Base-by-base conservation (phyloP, 192 early-diverging fungal genomes). In the Linnemannia zychae region DNA sequence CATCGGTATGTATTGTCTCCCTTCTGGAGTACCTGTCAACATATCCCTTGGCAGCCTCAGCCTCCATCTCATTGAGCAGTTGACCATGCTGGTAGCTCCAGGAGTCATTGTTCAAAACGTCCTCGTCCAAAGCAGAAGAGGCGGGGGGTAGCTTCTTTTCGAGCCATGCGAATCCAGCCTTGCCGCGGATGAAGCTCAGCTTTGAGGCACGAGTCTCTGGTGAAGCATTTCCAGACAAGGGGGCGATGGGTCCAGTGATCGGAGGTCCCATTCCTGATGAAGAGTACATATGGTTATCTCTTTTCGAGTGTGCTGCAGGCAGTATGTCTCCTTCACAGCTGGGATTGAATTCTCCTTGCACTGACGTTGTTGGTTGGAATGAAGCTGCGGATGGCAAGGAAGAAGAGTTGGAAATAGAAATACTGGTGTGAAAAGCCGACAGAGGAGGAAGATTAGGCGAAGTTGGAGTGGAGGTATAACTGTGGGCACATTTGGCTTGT, bases 41-140 rank as follows among this genome's bases (percentile, higher is more conserved):
- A 44, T 82, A 82, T 18, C 81, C 81, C 38, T 82, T 82, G 16
- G 81, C 74, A 9, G 81, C 81, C 36, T 82, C 81, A 37, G 73
- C 67, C 69, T 82, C 81, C 81, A 82, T 76, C 20, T 72, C 60
- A 28, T 82, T 76, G 9, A 81, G 67, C 38, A 76, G 20, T 33
- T 74, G 70, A 22, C 63, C 71, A 38, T 82, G 70, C 37, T 47
- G 74, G 47, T 81, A 81, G 11, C 46, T 50, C 68, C 74, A 71
- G 28, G 22, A 40, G 13, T 34, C 71, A 34, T 81, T 44, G 22
- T 36, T 66, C 46, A 72, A 48, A 6, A 34, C 46, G 44, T 71
- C 57, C 0, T 81, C 79, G 47, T 71, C 73, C 57, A 65, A 34
- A 22, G 40, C 69, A 7, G 65, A 46, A 17, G 75, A 52, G 2